Evolutionary conservation across 768 basidiomycete genomes (phyloP).

Genomic region (Boletus bicolor): DNA sequence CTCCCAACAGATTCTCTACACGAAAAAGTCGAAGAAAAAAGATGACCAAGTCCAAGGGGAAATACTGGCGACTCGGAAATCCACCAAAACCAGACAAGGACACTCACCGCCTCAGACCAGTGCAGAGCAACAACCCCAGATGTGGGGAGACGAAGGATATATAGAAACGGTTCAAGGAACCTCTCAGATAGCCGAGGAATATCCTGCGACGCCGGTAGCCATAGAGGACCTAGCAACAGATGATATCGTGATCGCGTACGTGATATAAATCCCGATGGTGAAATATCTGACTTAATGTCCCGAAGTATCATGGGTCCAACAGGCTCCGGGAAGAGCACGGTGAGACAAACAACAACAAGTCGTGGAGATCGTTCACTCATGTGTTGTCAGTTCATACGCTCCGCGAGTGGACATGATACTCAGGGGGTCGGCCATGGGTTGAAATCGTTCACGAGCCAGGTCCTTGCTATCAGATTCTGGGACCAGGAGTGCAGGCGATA

Average conservation of each 20-base stretch:
- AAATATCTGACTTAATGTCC: background rate
- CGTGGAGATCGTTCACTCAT: background rate
- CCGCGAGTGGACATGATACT: background rate
- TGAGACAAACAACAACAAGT: background rate
- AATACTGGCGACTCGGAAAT: too few relatives aligned
- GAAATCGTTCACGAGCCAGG: conserved; percentile 10
- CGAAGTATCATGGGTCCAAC: conserved; percentile 22
- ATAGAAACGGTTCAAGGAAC: background rate
- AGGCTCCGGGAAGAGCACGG: conserved; percentile 4
- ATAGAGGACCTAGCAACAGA: background rate
- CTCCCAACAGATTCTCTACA: too few relatives aligned
- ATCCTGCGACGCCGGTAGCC: background rate
- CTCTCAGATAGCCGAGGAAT: background rate
- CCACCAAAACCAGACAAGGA: too few relatives aligned
- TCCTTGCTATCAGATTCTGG: conserved; percentile 3
- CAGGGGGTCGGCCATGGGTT: conserved; percentile 6
- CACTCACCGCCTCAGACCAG: background rate
- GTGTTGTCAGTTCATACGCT: conserved; percentile 7
- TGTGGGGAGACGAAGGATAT: too few relatives aligned
- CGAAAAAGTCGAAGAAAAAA: too few relatives aligned
- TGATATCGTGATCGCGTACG: conserved; percentile 12
- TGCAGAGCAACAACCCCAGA: too few relatives aligned
- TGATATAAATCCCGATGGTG: background rate
- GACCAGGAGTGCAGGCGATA: background rate
- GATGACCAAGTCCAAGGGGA: too few relatives aligned